A percentile compares a stretch with the other conserved stretches of the same genome.
Conservation (phyloP, 139 green algal genomes). For the Bryopsis sp. region DNA sequence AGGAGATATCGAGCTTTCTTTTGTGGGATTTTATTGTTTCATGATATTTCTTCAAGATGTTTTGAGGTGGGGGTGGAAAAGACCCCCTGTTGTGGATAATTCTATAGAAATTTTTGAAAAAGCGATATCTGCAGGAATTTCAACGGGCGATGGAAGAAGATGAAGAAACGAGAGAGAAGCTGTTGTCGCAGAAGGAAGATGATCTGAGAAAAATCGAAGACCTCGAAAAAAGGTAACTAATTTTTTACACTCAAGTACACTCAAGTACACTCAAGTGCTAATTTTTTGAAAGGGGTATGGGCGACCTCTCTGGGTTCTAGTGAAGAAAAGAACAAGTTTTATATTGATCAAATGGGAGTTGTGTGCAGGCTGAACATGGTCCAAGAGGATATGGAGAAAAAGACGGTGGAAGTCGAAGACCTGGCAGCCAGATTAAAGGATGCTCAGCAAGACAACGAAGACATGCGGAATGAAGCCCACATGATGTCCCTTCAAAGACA, state of each 20-base stretch:
- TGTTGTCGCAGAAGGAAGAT: background rate
- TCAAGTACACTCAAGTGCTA: background rate
- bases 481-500: background rate
- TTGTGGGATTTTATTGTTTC: too few relatives aligned
- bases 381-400: background rate
- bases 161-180: background rate
- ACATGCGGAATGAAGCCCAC: background rate
- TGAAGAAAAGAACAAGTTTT: background rate
- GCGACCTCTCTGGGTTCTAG: background rate
- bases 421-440: background rate
- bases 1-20: too few relatives aligned
- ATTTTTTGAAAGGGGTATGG: background rate
- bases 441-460: background rate
- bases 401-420: background rate
- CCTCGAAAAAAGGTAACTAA: background rate
- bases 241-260: background rate
- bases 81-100: too few relatives aligned
- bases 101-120: too few relatives aligned
- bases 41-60: too few relatives aligned
- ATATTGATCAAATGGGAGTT: background rate
- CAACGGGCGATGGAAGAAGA: background rate
- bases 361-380: background rate
- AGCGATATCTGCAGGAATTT: too few relatives aligned
- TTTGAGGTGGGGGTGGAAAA: too few relatives aligned
- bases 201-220: background rate